Base-by-base conservation (phyloP, 1,139 yeast species). In the Candida dubliniensis region DNA sequence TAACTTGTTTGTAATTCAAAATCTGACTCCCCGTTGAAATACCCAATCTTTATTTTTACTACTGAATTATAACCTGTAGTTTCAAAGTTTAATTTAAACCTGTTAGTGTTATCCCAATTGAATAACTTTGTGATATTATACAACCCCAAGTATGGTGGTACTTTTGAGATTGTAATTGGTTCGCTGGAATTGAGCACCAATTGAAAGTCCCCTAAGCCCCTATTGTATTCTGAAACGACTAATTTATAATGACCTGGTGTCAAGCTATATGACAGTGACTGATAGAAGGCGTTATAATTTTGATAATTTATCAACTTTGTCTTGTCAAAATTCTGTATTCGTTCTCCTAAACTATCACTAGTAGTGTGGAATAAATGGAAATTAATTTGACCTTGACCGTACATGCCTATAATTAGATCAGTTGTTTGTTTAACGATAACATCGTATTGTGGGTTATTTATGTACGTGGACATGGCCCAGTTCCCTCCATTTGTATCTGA, bases 401-500 rank as follows among this genome's bases (percentile, higher is more conserved):
- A 58, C 5, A 76, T 46, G 1, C 58, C 60, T 4, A 74, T 33
- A 8, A 58, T 40, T 0, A 67, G 12, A 34, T 58, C 43, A 8
- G 50, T n/a, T 42, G 56, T 42, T 47, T 54, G 31, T 12, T 42
- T 36, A 42, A 64, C 54, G 47, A 56, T 53, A 58, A 66, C 41
- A 36, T 67, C 64, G 54, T 69, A 85, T 51, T 86, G 89, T 0
- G 96, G 95, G 52, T 87, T 87, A 33, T 67, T 60, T 31, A 77
- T 64, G 53, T 74, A 87, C 1, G 77, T 63, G 2, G 78, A 65
- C 36, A 68, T 51, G 0, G 76, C 54, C 79, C 82, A 78, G 50
- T 74, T 77, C 0, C 93, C 91, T 2, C 88, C 90, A 36, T 74
- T 63, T 12, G 63, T 62, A 1, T 61, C 61, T 1, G 58, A 54